A percentile compares a stretch with the other conserved stretches of the same genome.
Evolutionary conservation across 1,284 basidiomycete species (phyloP).

Genomic region (Prillingera fragicola): DNA sequence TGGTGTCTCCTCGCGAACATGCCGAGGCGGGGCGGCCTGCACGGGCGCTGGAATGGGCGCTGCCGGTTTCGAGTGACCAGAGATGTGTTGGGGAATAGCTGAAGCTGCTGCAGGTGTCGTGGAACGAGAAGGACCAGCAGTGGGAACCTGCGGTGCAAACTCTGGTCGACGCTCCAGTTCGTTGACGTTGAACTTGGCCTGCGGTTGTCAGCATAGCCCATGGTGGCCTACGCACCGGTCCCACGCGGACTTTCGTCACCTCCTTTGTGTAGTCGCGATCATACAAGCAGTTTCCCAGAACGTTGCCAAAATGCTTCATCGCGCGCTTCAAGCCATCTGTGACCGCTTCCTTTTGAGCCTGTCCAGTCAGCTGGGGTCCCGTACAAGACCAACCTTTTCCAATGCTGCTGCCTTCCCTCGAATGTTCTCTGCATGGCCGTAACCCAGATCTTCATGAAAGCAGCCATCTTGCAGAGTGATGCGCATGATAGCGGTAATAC

Average conservation of each 20-base stretch:
- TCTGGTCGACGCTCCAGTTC: conserved; percentile 73
- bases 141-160: conserved; percentile 52
- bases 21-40: not conserved
- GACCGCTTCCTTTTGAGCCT: conserved; percentile 97
- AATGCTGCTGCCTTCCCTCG: conserved; percentile 78
- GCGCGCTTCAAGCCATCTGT: conserved; percentile 91
- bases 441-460: conserved; percentile 89
- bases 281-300: conserved; percentile 92
- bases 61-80: conserved; percentile 9
- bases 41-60: not conserved
- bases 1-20: conserved; percentile 10
- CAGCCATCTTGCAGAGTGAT: conserved; percentile 84
- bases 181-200: conserved; percentile 71
- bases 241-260: conserved; percentile 74
- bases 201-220: not conserved
- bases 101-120: conserved; percentile 19
- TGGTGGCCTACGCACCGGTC: conserved; percentile 55
- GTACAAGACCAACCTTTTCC: conserved; percentile 67
- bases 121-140: not conserved
- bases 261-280: conserved; percentile 83
- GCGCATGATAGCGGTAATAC: conserved; percentile 76
- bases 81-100: conserved; percentile 18
- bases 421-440: conserved; percentile 77
- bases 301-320: conserved; percentile 84
- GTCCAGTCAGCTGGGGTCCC: conserved; percentile 3